Evolutionary conservation across 129 eudicot genomes (phyloP).

Genomic region (Apium graveolens): DNA sequence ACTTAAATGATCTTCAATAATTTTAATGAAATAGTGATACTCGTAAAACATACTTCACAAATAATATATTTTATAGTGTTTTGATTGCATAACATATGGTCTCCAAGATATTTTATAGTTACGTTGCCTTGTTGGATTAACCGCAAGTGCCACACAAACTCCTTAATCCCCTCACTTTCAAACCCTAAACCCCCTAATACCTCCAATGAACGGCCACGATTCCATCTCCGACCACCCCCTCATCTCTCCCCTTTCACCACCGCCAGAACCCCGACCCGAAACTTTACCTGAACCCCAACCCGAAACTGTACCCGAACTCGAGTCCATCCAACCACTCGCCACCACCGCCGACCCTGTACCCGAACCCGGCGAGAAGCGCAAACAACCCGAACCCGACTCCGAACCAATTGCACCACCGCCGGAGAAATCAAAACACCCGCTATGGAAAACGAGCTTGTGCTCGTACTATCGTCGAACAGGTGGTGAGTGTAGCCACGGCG

Average conservation of each 20-base stretch:
- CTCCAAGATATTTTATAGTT: too few species aligned
- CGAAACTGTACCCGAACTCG: constrained; percentile 11
- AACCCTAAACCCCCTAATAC: constrained; percentile 36
- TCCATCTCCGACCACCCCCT: constrained; percentile 14
- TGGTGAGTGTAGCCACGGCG: constrained; percentile 80
- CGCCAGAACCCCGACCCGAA: not conserved
- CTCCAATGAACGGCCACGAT: constrained; percentile 21
- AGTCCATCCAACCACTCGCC: not conserved
- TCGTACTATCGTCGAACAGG: constrained; percentile 66
- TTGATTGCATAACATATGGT: too few species aligned
- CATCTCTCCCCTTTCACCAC: not conserved
- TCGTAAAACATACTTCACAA: too few species aligned
- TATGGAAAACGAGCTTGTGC: constrained; percentile 78
- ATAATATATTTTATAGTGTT: too few species aligned
- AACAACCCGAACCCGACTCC: constrained; percentile 33
- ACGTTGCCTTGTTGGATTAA: too few species aligned
- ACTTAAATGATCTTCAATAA: too few species aligned
- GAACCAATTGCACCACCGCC: not conserved
- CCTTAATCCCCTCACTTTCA: not conserved
- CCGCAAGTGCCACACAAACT: not conserved
- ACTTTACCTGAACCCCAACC: too few species aligned
- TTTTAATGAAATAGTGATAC: too few species aligned
- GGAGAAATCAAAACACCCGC: constrained; percentile 28
- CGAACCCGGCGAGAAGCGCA: constrained; percentile 55
- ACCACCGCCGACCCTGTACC: not conserved